Evolutionary conservation across 2,329 filamentous ascomycete species (phyloP).

Genomic region (Cytospora leucostoma): DNA sequence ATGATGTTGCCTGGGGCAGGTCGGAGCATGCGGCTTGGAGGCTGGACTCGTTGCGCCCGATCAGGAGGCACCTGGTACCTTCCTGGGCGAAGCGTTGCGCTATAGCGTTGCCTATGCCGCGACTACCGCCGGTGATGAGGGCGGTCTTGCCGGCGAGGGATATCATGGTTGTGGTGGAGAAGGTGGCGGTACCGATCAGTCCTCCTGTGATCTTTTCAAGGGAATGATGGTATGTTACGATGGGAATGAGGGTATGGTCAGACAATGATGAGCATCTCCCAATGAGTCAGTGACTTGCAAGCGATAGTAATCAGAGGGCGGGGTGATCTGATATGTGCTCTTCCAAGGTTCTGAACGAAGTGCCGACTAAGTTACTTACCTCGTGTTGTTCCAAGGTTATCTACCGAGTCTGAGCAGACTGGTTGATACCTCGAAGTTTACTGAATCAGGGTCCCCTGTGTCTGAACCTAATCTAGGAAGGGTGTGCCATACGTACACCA

Average conservation of each 20-base stretch:
- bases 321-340: too few relatives aligned
- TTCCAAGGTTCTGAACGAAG: too few relatives aligned
- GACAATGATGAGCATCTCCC: too few relatives aligned
- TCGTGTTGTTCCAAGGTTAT: too few relatives aligned
- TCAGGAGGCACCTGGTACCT: conserved; percentile 61
- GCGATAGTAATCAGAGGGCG: too few relatives aligned
- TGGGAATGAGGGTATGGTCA: too few relatives aligned
- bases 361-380: too few relatives aligned
- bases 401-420: neutral
- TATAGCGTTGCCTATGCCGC: conserved; percentile 70
- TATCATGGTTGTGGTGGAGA: conserved; percentile 33
- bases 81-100: conserved; percentile 64
- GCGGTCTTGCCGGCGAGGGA: conserved; percentile 51
- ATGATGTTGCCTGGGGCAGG: conserved; percentile 31
- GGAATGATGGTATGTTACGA: too few relatives aligned
- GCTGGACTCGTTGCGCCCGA: conserved; percentile 57
- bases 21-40: conserved; percentile 40
- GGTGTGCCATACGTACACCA: conserved; percentile 11
- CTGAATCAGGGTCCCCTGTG: neutral
- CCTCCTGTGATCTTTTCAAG: too few relatives aligned
- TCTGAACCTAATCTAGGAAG: conserved; percentile 1
- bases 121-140: conserved; percentile 70
- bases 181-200: too few relatives aligned
- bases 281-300: too few relatives aligned
- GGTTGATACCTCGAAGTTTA: neutral